Conservation (phyloP, 2,329 filamentous ascomycete species). For the Colletotrichum euphorbiae region DNA sequence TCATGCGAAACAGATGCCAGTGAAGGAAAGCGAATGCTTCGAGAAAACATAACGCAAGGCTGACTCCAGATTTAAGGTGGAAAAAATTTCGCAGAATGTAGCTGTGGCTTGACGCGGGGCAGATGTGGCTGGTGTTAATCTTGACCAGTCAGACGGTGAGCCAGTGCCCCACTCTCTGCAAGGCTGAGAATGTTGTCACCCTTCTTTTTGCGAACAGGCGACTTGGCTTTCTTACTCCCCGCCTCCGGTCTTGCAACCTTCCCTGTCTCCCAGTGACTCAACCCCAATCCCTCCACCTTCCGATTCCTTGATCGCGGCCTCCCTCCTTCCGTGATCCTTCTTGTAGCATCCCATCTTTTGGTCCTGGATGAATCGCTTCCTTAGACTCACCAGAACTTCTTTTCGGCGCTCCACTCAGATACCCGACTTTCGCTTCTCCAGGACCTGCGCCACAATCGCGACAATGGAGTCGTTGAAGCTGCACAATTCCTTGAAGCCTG, state of each 20-base stretch:
- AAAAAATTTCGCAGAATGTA: background rate
- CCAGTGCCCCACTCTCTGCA: slow-evolving; percentile 19
- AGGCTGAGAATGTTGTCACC: slow-evolving; percentile 37
- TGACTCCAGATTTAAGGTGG: background rate
- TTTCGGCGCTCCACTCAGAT: slow-evolving; percentile 45
- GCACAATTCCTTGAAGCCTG: slow-evolving; percentile 82
- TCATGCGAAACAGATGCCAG: background rate
- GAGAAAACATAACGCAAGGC: slow-evolving; percentile 32
- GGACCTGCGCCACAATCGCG: slow-evolving; percentile 51
- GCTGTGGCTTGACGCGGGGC: slow-evolving; percentile 36
- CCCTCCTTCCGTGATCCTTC: slow-evolving; percentile 10
- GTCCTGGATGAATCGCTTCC: slow-evolving; percentile 50
- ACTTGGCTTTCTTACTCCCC: slow-evolving; percentile 29
- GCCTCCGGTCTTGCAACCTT: background rate
- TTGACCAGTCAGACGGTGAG: slow-evolving; percentile 13
- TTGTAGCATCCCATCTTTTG: background rate
- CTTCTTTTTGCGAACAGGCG: slow-evolving; percentile 16
- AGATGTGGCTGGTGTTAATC: background rate
- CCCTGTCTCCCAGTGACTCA: background rate
- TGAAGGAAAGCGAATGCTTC: background rate
- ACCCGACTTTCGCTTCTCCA: slow-evolving; percentile 44
- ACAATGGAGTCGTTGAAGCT: slow-evolving; percentile 73
- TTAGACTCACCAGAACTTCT: slow-evolving; percentile 44
- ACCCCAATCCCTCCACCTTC: slow-evolving; percentile 9
- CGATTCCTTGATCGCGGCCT: slow-evolving; percentile 12